These are phyloP conservation scores for Phycomyces blakesleeanus DNA, from an alignment of 192 early-diverging fungal species.

Conservation along the genomic window DNA sequence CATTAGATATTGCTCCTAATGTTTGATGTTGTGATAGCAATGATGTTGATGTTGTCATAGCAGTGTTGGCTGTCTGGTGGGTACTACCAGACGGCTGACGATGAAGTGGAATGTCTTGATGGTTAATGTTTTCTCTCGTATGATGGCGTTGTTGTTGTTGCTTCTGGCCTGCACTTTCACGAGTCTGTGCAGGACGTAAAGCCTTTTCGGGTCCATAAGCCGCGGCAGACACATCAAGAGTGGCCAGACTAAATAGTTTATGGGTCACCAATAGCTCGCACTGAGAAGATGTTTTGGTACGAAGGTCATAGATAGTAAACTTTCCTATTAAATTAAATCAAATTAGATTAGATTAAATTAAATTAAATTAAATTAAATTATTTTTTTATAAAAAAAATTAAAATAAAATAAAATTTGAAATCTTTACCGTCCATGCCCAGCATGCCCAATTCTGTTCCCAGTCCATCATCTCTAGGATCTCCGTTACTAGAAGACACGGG, in stretches of 20 bases:
- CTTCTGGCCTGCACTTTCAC: too few species aligned
- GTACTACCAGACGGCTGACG: background rate
- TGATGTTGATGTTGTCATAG: too few species aligned
- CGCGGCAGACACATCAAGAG: slow-evolving; percentile 36
- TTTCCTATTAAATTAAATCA: slow-evolving; percentile 24
- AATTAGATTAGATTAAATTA: background rate
- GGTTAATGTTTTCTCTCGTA: background rate
- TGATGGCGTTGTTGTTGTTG: background rate
- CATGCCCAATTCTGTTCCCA: slow-evolving; percentile 40
- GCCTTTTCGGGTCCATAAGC: background rate
- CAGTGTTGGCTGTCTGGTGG: too few species aligned
- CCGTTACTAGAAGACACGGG: too few species aligned
- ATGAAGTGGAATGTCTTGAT: background rate
- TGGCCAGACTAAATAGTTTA: slow-evolving; percentile 52
- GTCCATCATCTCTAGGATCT: slow-evolving; percentile 2
- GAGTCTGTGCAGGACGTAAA: background rate
- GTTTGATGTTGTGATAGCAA: too few species aligned
- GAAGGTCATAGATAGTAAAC: slow-evolving; percentile 48
- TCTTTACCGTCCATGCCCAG: slow-evolving; percentile 54
- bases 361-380: too few species aligned
- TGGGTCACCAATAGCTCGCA: slow-evolving; percentile 53
- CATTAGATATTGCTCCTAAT: too few species aligned
- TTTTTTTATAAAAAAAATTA: background rate
- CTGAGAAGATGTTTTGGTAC: slow-evolving; percentile 36
- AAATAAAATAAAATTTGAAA: background rate